Evolutionary conservation across 2,329 filamentous ascomycete species (phyloP).

Genomic region (Trichoderma guizhouense): DNA sequence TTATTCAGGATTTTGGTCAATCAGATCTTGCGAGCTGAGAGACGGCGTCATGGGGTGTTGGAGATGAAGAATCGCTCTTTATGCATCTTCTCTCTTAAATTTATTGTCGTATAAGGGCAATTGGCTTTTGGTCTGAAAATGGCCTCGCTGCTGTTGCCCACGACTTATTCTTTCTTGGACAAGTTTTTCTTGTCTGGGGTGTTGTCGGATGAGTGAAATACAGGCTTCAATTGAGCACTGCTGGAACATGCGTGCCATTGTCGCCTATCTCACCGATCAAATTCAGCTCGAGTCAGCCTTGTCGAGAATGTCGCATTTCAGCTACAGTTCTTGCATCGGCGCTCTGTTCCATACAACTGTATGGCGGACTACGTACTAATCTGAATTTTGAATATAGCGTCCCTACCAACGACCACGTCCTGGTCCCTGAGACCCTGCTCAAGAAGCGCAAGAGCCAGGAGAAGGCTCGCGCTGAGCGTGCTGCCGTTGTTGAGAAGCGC

Average conservation of each 20-base stretch:
- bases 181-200: conserved; percentile 52
- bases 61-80: conserved; percentile 58
- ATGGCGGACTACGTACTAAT: conserved; percentile 76
- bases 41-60: conserved; percentile 68
- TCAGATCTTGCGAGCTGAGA: conserved; percentile 50
- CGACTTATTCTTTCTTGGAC: conserved; percentile 39
- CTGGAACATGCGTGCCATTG: conserved; percentile 16
- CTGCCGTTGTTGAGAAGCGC: conserved; percentile 76
- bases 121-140: conserved; percentile 31
- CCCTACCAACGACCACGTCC: conserved; percentile 89
- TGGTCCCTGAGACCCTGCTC: conserved; percentile 98
- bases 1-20: conserved; percentile 38
- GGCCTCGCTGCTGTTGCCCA: conserved; percentile 23
- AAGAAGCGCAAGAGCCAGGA: conserved; percentile 99
- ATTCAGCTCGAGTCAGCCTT: conserved; percentile 80
- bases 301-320: conserved; percentile 86
- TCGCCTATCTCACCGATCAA: conserved; percentile 68
- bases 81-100: conserved; percentile 69
- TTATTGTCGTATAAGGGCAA: conserved; percentile 55
- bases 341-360: conserved; percentile 61
- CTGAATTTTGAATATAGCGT: conserved; percentile 65
- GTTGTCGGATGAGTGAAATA: conserved; percentile 69
- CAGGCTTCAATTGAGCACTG: not conserved
- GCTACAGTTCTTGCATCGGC: conserved; percentile 92
- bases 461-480: conserved; percentile 91